These are phyloP conservation scores for Solanum boliviense DNA, from an alignment of 257 asterid genomes.

Conservation along the genomic window DNA sequence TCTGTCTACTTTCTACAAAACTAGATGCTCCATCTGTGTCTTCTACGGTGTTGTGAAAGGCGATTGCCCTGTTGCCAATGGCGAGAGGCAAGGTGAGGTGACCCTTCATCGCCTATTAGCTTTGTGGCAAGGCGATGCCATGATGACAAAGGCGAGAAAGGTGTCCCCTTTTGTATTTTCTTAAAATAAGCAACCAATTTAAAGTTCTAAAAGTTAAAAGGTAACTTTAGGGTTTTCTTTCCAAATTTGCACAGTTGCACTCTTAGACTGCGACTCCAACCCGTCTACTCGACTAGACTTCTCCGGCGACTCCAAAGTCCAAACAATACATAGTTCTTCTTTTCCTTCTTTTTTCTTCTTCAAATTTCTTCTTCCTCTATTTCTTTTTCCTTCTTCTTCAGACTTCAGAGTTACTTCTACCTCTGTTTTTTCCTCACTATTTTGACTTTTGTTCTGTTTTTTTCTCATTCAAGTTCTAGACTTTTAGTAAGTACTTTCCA, in stretches of 20 bases:
- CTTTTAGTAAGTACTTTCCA: background rate
- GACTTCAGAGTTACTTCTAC: background rate
- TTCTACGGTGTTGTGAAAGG: background rate
- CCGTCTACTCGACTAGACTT: background rate
- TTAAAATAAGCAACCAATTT: background rate
- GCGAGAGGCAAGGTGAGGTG: background rate
- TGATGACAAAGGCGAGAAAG: background rate
- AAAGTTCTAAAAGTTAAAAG: too few species aligned
- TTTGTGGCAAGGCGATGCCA: background rate
- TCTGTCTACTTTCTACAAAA: background rate
- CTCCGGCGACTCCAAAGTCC: background rate
- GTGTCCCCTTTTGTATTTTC: background rate
- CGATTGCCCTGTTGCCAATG: background rate
- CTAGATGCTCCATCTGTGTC: background rate
- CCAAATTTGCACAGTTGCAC: background rate
- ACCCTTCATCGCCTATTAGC: background rate
- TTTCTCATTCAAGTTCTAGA: background rate
- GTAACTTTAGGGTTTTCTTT: background rate
- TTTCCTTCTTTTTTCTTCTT: too few species aligned
- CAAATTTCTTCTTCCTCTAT: background rate
- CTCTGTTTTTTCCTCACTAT: background rate
- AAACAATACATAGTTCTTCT: background rate
- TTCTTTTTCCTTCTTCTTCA: background rate
- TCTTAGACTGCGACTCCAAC: background rate
- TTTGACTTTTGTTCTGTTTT: too few species aligned